Conservation (phyloP, 2,329 filamentous ascomycete genomes). For the Fulvia fulva region DNA sequence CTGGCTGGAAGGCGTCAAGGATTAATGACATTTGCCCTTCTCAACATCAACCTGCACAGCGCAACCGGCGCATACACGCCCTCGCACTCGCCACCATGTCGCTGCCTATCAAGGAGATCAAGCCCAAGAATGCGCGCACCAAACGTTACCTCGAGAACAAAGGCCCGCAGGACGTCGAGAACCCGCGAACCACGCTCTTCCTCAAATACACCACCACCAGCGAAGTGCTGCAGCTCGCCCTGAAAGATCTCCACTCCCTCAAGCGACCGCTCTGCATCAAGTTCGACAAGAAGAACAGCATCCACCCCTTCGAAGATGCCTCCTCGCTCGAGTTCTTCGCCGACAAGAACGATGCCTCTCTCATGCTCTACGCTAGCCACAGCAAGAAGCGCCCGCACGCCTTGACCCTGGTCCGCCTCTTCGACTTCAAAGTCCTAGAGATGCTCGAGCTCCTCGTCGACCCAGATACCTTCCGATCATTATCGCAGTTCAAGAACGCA, state of each 20-base stretch:
- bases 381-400: slow-evolving; percentile 95
- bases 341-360: slow-evolving; percentile 88
- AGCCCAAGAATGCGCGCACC: slow-evolving; percentile 74
- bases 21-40: not conserved
- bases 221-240: slow-evolving; percentile 73
- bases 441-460: slow-evolving; percentile 91
- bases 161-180: slow-evolving; percentile 83
- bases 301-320: slow-evolving; percentile 90
- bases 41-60: not conserved
- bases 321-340: slow-evolving; percentile 90
- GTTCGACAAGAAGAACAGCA: slow-evolving; percentile 94
- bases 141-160: slow-evolving; percentile 93
- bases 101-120: slow-evolving; percentile 57
- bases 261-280: slow-evolving; percentile 81
- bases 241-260: slow-evolving; percentile 79
- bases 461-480: slow-evolving; percentile 63
- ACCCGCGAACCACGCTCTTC: slow-evolving; percentile 84
- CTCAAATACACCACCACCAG: slow-evolving; percentile 83
- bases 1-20: not conserved
- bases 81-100: slow-evolving; percentile 16
- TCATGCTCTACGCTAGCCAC: slow-evolving; percentile 78
- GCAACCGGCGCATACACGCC: not conserved
- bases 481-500: slow-evolving; percentile 67
- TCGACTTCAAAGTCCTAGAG: slow-evolving; percentile 82
- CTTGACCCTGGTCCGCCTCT: slow-evolving; percentile 77